phyloP scores from a whole-genome alignment of 495 filamentous ascomycete species.

The Xeromyces bisporus region DNA sequence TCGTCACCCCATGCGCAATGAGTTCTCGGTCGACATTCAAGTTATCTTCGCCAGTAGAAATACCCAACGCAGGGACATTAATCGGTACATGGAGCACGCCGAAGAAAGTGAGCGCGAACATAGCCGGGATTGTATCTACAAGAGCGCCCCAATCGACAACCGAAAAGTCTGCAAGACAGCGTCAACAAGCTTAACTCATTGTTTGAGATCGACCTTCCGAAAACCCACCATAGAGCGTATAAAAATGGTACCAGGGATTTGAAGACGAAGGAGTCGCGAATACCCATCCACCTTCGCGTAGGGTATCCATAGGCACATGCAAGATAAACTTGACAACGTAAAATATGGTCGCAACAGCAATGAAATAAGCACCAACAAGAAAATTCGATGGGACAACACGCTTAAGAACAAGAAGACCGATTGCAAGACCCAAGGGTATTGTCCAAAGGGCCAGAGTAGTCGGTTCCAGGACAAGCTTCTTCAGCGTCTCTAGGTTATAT shows the following conservation, averaged over 20 bases:
- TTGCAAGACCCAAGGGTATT: slow-evolving; percentile 58
- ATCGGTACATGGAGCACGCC: slow-evolving; percentile 94
- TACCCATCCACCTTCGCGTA: slow-evolving; percentile 69
- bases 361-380: slow-evolving; percentile 74
- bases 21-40: slow-evolving; percentile 82
- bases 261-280: slow-evolving; percentile 69
- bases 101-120: slow-evolving; percentile 96
- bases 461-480: slow-evolving; percentile 42
- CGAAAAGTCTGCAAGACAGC: slow-evolving; percentile 43
- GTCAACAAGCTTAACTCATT: slow-evolving; percentile 2
- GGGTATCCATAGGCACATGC: slow-evolving; percentile 38
- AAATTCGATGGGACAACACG: slow-evolving; percentile 59
- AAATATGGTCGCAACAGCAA: slow-evolving; percentile 62
- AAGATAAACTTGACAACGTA: slow-evolving; percentile 60
- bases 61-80: slow-evolving; percentile 83
- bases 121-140: slow-evolving; percentile 66
- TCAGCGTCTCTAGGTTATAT: slow-evolving; percentile 58
- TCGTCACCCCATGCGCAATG: slow-evolving; percentile 82
- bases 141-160: slow-evolving; percentile 69
- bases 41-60: slow-evolving; percentile 80
- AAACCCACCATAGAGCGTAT: slow-evolving; percentile 69
- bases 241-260: slow-evolving; percentile 94
- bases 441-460: slow-evolving; percentile 72
- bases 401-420: slow-evolving; percentile 59
- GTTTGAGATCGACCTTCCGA: background rate